Evolutionary conservation across 495 filamentous ascomycete genomes (phyloP).

Genomic region (Cairneyella variabilis): DNA sequence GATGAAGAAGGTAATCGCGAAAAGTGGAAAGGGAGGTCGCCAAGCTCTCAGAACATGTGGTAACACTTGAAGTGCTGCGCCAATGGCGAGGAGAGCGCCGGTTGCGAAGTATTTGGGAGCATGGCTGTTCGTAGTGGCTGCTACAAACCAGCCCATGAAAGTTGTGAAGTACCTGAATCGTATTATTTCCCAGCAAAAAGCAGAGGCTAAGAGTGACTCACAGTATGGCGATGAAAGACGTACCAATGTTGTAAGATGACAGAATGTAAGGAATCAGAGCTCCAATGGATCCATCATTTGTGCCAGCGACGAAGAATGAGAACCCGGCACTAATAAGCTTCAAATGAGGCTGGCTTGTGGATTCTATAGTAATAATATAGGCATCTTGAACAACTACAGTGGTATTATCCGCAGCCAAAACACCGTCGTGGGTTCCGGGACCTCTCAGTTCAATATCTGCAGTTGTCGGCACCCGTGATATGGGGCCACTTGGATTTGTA

Average conservation of each 20-base stretch:
- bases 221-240: slow-evolving; percentile 44
- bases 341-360: no score
- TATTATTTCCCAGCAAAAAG: no score
- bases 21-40: slow-evolving; percentile 45
- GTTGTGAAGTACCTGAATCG: slow-evolving; percentile 33
- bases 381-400: no score
- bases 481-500: no score
- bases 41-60: slow-evolving; percentile 45
- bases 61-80: slow-evolving; percentile 42
- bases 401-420: no score
- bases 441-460: no score
- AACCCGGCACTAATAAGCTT: slow-evolving; percentile 47
- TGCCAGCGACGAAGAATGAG: slow-evolving; percentile 49
- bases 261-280: slow-evolving; percentile 53
- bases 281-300: slow-evolving; percentile 52
- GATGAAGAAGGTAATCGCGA: slow-evolving; percentile 44
- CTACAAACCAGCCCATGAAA: slow-evolving; percentile 45
- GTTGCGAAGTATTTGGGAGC: slow-evolving; percentile 39
- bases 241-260: slow-evolving; percentile 41
- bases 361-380: no score
- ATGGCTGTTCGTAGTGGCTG: slow-evolving; percentile 44
- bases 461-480: no score
- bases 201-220: slow-evolving; percentile 29
- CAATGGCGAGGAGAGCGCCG: slow-evolving; percentile 44
- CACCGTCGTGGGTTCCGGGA: no score